Evolutionary conservation across 495 filamentous ascomycete genomes (phyloP), one percentile per base, ranked within the genome.

Genomic region (Tuber microsphaerosporum): DNA sequence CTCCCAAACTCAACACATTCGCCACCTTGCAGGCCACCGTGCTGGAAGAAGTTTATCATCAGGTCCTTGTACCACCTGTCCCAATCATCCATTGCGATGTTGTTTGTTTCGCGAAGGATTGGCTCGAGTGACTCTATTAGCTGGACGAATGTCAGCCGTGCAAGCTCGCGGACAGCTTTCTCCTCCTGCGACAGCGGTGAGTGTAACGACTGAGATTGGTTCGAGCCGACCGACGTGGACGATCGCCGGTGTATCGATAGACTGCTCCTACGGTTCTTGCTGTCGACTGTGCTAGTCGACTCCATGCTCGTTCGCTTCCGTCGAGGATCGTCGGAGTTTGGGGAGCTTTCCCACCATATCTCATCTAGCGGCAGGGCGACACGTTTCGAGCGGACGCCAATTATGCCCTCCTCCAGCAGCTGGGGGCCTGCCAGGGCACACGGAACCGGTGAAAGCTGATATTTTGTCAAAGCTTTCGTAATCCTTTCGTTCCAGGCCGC

Each of bases 1-100:
- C 92, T 94, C 72, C 94, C 94, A 74, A 95, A 88, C 86, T 97
- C 94, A 69, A 98, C 85, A 84, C 93, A 96, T 84, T 98, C 94
- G 65, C 94, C 93, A 85, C 89, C 92, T 46, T 89, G 88, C 39
- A 93, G 89, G 34, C 93, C 92, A 69, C 90, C 89, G 75, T 92
- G 88, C 81, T 92, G 90, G 77, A 97, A 87, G 82, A 97, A 85
- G 85, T 94, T 92, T 65, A 88, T 88, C 86, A 91, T 94, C 91
- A 97, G 92, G 79, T 91, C 92, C 46, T 91, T 89, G 86, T 91
- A 90, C 94, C 93, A 97, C 61, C 89, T 86, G 83, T 97, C 92
- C 93, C 93, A 98, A 84, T 97, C 94, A 77, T 96, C 92, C 81
- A 91, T 89, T 80, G 90, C 91, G 86, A 97, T 95, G 41, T 90